Evolutionary conservation across 2,329 filamentous ascomycete species (phyloP), one percentile per base, ranked within the genome.

Genomic region (Grosmannia clavigera): DNA sequence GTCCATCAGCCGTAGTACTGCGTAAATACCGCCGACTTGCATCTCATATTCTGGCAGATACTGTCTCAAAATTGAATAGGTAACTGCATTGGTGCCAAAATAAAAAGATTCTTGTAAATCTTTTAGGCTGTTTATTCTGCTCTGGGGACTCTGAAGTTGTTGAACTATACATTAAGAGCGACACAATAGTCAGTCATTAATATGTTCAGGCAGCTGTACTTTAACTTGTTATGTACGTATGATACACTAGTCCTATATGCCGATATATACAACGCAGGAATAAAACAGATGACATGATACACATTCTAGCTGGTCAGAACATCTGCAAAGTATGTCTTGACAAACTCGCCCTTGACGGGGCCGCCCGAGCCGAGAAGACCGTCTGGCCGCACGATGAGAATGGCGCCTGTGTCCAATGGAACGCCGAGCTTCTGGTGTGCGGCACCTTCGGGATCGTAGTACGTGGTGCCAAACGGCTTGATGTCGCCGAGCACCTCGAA

Each of bases 391-490:
- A 70, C 22, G 2, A 70, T 59, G 1, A 69, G 58, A 4, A 67
- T 46, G 7, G 60, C 66, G 1, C 69, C 69, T 4, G 52, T 64
- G 6, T 59, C 55, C 11, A 54, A 19, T 31, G 66, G 56, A 19
- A 71, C 61, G 33, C 69, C 69, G 58, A 68, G 65, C 58, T 64
- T 61, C 22, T 61, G 55, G 61, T 71, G 66, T 3, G 66, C 66
- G 3, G 51, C n/a, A 11, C 57, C 59, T 7, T 55, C 59, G 1
- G 58, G 76, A 11, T 82, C 72, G 63, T 83, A 85, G 57, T 83
- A 74, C 0, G 78, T 77, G 71, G 77, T 81, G 0, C 75, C 73
- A 59, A 78, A 77, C 1, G 75, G 71, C 56, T 75, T 70, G 22
- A 81, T 12, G 16, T 57, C 54, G 64, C 64, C 22, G 72, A 81